phyloP scores from a whole-genome alignment of 768 basidiomycete genomes.

The Psilocybe subaeruginosa region DNA sequence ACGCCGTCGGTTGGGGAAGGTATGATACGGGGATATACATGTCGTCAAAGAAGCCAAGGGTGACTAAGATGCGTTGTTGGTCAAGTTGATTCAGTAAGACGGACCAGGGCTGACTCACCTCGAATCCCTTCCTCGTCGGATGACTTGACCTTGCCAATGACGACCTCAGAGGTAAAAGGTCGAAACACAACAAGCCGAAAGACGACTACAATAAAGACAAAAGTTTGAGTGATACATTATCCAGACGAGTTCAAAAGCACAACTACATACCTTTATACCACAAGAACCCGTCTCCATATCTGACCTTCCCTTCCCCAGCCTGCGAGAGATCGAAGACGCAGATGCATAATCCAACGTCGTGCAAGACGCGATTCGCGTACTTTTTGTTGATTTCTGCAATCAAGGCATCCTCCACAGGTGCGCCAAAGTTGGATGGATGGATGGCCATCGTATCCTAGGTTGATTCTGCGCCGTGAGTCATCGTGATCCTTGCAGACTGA shows the following conservation, averaged over 20 bases:
- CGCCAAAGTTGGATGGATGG: conserved; percentile 84
- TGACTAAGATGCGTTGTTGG: conserved; percentile 49
- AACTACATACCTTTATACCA: conserved; percentile 86
- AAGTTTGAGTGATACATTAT: neutral
- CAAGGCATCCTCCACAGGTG: conserved; percentile 78
- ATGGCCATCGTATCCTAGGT: conserved; percentile 87
- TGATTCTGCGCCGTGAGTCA: conserved; percentile 7
- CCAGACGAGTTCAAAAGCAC: neutral
- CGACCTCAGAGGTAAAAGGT: conserved; percentile 88
- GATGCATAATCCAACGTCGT: conserved; percentile 90
- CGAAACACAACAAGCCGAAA: conserved; percentile 92
- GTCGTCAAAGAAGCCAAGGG: conserved; percentile 93
- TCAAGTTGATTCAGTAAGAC: neutral
- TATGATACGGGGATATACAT: conserved; percentile 81
- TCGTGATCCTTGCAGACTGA: neutral
- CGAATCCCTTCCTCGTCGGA: conserved; percentile 86
- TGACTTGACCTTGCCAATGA: conserved; percentile 87
- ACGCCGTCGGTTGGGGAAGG: conserved; percentile 81
- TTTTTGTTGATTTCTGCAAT: conserved; percentile 91
- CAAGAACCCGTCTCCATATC: conserved; percentile 92
- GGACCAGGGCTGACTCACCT: conserved; percentile 50
- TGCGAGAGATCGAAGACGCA: conserved; percentile 87
- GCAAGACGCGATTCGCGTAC: conserved; percentile 90
- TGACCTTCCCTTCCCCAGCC: conserved; percentile 88
- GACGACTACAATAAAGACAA: conserved; percentile 52